Evolutionary conservation across 1,284 basidiomycete species (phyloP).

Genomic region (Sutorius eximius): DNA sequence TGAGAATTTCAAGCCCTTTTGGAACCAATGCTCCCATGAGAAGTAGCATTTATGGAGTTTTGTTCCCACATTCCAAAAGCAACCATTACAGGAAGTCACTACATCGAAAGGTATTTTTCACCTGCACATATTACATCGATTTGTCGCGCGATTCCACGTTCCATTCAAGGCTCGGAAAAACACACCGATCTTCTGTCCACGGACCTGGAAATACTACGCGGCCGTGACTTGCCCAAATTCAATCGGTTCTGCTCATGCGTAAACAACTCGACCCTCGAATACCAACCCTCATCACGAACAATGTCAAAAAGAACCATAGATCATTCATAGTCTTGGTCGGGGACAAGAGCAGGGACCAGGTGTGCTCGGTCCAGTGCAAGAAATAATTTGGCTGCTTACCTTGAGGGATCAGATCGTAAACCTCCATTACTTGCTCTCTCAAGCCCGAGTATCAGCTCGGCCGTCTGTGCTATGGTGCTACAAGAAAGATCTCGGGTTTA

Average conservation of each 20-base stretch:
- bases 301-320: constrained; percentile 90
- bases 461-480: constrained; percentile 97
- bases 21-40: no score
- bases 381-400: not conserved
- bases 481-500: constrained; percentile 95
- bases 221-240: not conserved
- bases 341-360: constrained; percentile 93
- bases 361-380: constrained; percentile 32
- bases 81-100: no score
- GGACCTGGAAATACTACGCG: not conserved
- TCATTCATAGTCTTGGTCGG: constrained; percentile 98
- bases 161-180: not conserved
- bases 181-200: not conserved
- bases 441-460: constrained; percentile 84
- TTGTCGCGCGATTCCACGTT: not conserved
- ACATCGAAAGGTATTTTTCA: no score
- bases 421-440: constrained; percentile 91
- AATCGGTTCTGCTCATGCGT: constrained; percentile 47
- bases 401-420: constrained; percentile 77
- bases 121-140: not conserved
- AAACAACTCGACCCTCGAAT: constrained; percentile 92
- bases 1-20: not conserved
- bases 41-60: not conserved
- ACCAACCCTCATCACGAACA: constrained; percentile 89
- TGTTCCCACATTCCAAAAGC: not conserved